phyloP scores from a whole-genome alignment of 768 basidiomycete genomes.

The Rhizopogon vulgaris region DNA sequence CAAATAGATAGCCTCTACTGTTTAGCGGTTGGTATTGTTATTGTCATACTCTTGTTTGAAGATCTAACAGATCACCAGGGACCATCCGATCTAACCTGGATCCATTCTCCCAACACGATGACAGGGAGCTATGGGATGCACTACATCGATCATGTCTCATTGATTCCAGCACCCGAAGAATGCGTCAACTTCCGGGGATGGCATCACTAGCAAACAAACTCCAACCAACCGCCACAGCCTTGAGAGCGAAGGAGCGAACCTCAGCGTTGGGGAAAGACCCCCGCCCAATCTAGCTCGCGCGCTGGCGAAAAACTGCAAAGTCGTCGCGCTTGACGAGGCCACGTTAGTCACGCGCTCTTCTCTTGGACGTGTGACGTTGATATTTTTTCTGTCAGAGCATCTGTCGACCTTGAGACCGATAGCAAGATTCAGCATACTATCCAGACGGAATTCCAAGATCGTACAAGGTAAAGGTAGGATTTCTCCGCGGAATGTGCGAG shows the following conservation, averaged over 20 bases:
- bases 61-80: conserved; percentile 33
- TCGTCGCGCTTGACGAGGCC: conserved; percentile 45
- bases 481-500: conserved; percentile 61
- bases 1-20: conserved; percentile 39
- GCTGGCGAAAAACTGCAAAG: conserved; percentile 42
- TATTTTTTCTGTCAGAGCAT: conserved; percentile 19
- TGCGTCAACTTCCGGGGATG: conserved; percentile 15
- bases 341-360: conserved; percentile 25
- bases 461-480: conserved; percentile 39
- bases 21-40: conserved; percentile 44
- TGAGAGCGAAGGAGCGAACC: conserved; percentile 48
- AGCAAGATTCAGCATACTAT: conserved; percentile 45
- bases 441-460: conserved; percentile 37
- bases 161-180: conserved; percentile 17
- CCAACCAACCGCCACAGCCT: conserved; percentile 37
- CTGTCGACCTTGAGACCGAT: conserved; percentile 43
- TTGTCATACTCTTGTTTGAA: conserved; percentile 10
- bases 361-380: background rate
- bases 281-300: conserved; percentile 50
- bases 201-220: conserved; percentile 8
- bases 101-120: conserved; percentile 57
- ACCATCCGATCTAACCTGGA: conserved; percentile 53
- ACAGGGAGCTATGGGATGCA: conserved; percentile 66
- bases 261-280: conserved; percentile 41
- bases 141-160: conserved; percentile 55